phyloP scores from a whole-genome alignment of 768 basidiomycete species.

The Naganishia kalamii region DNA sequence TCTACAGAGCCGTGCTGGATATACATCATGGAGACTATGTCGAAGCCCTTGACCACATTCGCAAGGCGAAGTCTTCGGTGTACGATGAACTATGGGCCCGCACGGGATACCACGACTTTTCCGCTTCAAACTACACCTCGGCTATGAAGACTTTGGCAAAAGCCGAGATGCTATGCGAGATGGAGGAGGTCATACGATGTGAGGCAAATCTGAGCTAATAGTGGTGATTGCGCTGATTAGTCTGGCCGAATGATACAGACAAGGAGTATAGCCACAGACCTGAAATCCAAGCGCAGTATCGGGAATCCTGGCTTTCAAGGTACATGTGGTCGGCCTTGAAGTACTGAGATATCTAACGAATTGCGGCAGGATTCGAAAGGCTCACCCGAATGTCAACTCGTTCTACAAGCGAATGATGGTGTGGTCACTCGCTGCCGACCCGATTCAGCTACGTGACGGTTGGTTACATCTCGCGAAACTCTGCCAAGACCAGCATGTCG shows the following conservation, averaged over 20 bases:
- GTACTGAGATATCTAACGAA: neutral
- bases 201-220: slow-evolving; percentile 19
- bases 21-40: slow-evolving; percentile 36
- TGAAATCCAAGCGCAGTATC: slow-evolving; percentile 31
- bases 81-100: slow-evolving; percentile 37
- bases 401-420: slow-evolving; percentile 41
- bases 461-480: slow-evolving; percentile 42
- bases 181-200: slow-evolving; percentile 45
- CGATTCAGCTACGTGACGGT: slow-evolving; percentile 31
- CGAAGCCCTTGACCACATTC: slow-evolving; percentile 39
- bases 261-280: slow-evolving; percentile 26
- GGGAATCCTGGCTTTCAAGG: slow-evolving; percentile 34
- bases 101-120: slow-evolving; percentile 23
- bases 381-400: slow-evolving; percentile 39
- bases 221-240: neutral
- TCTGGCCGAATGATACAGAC: neutral
- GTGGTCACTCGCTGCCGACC: slow-evolving; percentile 38
- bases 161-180: slow-evolving; percentile 39
- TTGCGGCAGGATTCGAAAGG: slow-evolving; percentile 27
- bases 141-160: slow-evolving; percentile 42
- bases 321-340: neutral
- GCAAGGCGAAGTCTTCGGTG: slow-evolving; percentile 38
- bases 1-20: slow-evolving; percentile 40
- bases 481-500: slow-evolving; percentile 35
- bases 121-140: slow-evolving; percentile 20